A percentile compares a stretch with the other conserved stretches of the same genome.
Conservation (phyloP, 2,329 filamentous ascomycete genomes). For the Blastomyces parvus region DNA sequence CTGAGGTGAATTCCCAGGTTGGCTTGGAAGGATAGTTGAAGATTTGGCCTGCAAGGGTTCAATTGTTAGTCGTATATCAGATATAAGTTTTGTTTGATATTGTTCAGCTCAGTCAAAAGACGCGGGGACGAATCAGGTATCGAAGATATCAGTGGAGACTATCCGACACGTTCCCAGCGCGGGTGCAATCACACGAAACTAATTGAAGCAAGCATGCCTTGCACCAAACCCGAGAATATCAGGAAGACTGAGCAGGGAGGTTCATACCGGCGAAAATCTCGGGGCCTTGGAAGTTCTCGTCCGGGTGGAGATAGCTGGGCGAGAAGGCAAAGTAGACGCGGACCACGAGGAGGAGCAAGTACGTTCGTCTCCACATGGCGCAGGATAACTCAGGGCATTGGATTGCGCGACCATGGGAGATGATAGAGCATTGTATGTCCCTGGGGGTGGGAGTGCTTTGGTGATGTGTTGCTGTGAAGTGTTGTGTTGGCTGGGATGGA, state of each 20-base stretch:
- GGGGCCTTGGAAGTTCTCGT: slow-evolving; percentile 98
- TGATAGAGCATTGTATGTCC: background rate
- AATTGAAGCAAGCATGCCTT: background rate
- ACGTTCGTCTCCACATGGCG: slow-evolving; percentile 80
- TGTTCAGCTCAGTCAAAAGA: background rate
- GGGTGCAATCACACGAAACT: background rate
- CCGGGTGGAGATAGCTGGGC: slow-evolving; percentile 93
- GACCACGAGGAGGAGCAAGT: slow-evolving; percentile 73
- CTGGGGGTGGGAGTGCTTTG: background rate
- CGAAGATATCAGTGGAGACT: background rate
- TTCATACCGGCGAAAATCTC: slow-evolving; percentile 86
- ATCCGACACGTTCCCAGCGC: background rate
- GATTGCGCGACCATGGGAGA: background rate
- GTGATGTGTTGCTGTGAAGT: background rate
- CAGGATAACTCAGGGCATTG: slow-evolving; percentile 2
- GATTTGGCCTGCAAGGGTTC: slow-evolving; percentile 60
- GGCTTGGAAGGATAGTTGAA: slow-evolving; percentile 82
- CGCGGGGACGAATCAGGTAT: background rate
- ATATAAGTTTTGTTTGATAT: too few relatives aligned
- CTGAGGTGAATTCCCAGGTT: slow-evolving; percentile 93
- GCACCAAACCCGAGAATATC: background rate
- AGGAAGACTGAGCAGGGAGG: background rate
- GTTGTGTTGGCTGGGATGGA: background rate
- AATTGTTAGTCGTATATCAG: background rate
- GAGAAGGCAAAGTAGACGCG: slow-evolving; percentile 90